These are phyloP conservation scores for Murraya paniculata DNA, from an alignment of 345 rosid species.

Conservation along the genomic window DNA sequence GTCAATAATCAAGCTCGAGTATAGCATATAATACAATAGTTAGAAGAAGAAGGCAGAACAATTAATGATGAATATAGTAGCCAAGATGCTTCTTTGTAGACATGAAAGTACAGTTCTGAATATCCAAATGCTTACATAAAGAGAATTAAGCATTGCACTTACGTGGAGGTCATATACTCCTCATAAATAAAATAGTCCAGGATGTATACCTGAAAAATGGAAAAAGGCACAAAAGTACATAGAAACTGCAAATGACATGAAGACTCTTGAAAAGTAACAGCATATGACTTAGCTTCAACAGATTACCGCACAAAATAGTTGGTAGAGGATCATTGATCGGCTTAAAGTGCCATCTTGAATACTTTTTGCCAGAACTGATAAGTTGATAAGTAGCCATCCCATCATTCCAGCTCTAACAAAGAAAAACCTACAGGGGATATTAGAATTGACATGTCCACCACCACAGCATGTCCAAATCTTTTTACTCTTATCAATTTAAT, in stretches of 20 bases:
- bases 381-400: conserved; percentile 94
- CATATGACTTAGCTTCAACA: conserved; percentile 11
- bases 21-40: not conserved
- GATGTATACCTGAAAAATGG: conserved; percentile 60
- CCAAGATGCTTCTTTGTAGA: not conserved
- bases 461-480: conserved; percentile 2
- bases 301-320: conserved; percentile 69
- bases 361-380: conserved; percentile 79
- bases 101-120: not conserved
- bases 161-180: conserved; percentile 95
- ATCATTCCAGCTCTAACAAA: conserved; percentile 98
- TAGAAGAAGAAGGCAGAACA: conserved; percentile 1
- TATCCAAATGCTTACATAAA: conserved; percentile 2
- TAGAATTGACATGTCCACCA: conserved; percentile 13
- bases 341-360: conserved; percentile 46
- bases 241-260: conserved; percentile 9
- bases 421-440: conserved; percentile 58
- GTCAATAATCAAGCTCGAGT: not conserved
- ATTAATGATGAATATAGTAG: not conserved
- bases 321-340: conserved; percentile 84
- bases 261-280: not conserved
- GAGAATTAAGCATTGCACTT: conserved; percentile 36
- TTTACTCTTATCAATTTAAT: not conserved
- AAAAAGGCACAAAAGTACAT: conserved; percentile 14
- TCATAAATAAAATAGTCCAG: conserved; percentile 80